Conservation (phyloP, 2,329 filamentous ascomycete genomes). For the Aspergillus sojae region DNA sequence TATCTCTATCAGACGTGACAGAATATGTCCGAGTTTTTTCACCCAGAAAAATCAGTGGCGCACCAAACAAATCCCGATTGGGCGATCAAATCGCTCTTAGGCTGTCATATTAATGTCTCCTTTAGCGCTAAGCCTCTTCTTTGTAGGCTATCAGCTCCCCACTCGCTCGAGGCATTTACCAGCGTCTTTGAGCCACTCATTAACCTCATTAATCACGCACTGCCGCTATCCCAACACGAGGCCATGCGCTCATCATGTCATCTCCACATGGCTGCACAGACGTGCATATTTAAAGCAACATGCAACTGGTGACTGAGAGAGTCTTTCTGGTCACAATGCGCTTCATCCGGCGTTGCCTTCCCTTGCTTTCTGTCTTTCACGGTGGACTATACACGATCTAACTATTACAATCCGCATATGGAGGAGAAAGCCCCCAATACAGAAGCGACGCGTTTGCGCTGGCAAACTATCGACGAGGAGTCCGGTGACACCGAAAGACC, state of each 20-base stretch:
- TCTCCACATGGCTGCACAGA: neutral
- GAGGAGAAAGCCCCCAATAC: neutral
- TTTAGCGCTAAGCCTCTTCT: neutral
- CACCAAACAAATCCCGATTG: neutral
- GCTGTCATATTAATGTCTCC: neutral
- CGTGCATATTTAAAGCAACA: neutral
- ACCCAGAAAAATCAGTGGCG: neutral
- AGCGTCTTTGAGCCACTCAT: neutral
- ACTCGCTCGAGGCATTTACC: neutral
- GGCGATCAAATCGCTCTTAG: constrained; percentile 1
- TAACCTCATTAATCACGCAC: neutral
- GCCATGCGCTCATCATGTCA: neutral
- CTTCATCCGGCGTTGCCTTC: neutral
- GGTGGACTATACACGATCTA: too few relatives aligned
- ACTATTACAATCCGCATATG: neutral
- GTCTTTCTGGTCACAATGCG: too few relatives aligned
- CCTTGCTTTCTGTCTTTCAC: neutral
- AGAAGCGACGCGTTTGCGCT: neutral
- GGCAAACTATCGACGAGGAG: constrained; percentile 5
- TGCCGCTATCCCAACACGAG: neutral
- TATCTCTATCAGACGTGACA: neutral
- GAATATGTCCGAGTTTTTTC: neutral
- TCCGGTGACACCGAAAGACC: neutral
- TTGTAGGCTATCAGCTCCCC: neutral
- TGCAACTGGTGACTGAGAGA: neutral